phyloP scores from a whole-genome alignment of 2,329 filamentous ascomycete species.

The Ceratocystis smalleyi region DNA sequence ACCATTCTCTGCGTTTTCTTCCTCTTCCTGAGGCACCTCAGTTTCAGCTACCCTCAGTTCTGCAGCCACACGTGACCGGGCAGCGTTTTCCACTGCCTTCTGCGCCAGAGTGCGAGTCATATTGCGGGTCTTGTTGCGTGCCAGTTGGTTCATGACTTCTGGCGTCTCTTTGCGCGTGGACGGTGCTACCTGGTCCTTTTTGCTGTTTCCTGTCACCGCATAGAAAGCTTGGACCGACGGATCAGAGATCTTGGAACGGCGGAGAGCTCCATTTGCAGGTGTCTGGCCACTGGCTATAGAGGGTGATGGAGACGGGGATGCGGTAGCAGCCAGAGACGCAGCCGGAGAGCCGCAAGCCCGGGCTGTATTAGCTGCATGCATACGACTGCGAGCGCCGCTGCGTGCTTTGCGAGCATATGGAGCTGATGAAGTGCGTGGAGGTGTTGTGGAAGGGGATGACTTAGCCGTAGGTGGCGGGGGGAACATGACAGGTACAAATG shows the following conservation, averaged over 20 bases:
- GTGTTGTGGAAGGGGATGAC: neutral
- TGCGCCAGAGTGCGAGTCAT: neutral
- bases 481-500: neutral
- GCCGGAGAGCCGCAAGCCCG: neutral
- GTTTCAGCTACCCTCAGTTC: neutral
- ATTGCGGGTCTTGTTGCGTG: neutral
- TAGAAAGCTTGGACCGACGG: neutral
- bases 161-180: neutral
- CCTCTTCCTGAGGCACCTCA: neutral
- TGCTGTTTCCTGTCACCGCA: neutral
- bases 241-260: neutral
- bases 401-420: neutral
- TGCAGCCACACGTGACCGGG: neutral
- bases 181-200: constrained; percentile 1
- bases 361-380: neutral
- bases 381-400: neutral
- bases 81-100: neutral
- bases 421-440: neutral
- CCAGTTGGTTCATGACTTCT: constrained; percentile 1
- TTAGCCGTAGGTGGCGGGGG: neutral
- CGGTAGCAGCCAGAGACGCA: neutral
- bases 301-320: neutral
- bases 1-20: neutral
- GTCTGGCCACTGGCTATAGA: neutral
- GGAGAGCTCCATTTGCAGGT: neutral